phyloP scores from a whole-genome alignment of 768 basidiomycete genomes.

The Lentinula edodes region DNA sequence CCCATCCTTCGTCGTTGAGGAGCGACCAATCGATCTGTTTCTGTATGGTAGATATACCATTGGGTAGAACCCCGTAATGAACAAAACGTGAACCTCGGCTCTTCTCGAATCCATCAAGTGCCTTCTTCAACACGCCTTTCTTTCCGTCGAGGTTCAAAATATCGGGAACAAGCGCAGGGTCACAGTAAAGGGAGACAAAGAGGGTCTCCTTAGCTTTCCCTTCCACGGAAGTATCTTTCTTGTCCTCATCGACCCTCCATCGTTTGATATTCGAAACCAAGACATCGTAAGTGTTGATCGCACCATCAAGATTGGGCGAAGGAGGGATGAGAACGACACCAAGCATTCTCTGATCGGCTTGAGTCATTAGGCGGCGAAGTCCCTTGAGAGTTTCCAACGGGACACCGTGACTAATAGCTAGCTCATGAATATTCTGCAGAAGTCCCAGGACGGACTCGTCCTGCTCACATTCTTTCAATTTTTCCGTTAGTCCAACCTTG shows the following conservation, averaged over 20 bases:
- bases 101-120: conserved; percentile 3
- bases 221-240: not conserved
- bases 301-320: conserved; percentile 8
- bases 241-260: conserved; percentile 9
- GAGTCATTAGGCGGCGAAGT: conserved; percentile 3
- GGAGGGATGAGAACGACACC: conserved; percentile 10
- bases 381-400: conserved; percentile 1
- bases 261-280: conserved; percentile 7
- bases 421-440: not conserved
- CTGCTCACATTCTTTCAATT: conserved; percentile 4
- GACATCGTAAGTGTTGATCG: conserved; percentile 7
- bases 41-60: not conserved
- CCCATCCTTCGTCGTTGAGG: conserved; percentile 13
- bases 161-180: conserved; percentile 2
- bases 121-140: conserved; percentile 1
- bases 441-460: conserved; percentile 12
- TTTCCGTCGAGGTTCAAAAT: conserved; percentile 2
- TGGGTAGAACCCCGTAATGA: conserved; percentile 3
- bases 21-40: conserved; percentile 11
- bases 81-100: conserved; percentile 4
- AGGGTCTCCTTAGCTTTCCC: conserved; percentile 3
- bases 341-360: conserved; percentile 2
- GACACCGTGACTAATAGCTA: not conserved
- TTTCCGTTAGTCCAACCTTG: not conserved
- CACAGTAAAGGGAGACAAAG: conserved; percentile 7